These are phyloP conservation scores for Coniferiporia sulphurascens DNA, from an alignment of 1,284 basidiomycete genomes.

Conservation along the genomic window DNA sequence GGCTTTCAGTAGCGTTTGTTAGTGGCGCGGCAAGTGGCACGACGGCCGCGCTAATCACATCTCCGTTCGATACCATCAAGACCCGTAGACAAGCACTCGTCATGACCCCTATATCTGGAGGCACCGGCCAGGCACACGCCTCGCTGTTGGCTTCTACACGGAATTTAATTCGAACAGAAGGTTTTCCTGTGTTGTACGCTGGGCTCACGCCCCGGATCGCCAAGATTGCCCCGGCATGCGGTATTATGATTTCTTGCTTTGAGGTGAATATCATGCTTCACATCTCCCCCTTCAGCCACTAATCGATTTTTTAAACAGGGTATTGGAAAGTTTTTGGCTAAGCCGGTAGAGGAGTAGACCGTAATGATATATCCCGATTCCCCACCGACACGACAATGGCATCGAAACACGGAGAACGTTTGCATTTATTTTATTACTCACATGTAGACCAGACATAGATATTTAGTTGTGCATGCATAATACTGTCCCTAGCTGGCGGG, in stretches of 20 bases:
- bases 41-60: slow-evolving; percentile 83
- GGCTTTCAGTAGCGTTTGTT: slow-evolving; percentile 74
- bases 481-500: too few relatives aligned
- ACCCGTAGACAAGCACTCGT: slow-evolving; percentile 80
- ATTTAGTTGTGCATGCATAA: background rate
- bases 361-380: background rate
- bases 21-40: slow-evolving; percentile 80
- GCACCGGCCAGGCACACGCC: slow-evolving; percentile 29
- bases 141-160: slow-evolving; percentile 58
- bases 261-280: slow-evolving; percentile 50
- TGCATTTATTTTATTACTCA: slow-evolving; percentile 8
- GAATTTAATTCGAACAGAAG: slow-evolving; percentile 77
- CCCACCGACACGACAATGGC: background rate
- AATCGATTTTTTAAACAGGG: slow-evolving; percentile 6
- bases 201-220: slow-evolving; percentile 86
- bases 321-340: slow-evolving; percentile 13
- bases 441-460: background rate
- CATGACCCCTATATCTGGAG: slow-evolving; percentile 46
- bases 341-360: slow-evolving; percentile 1
- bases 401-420: background rate
- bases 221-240: slow-evolving; percentile 98
- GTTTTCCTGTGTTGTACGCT: slow-evolving; percentile 73
- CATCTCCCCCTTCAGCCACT: background rate
- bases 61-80: slow-evolving; percentile 96
- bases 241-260: slow-evolving; percentile 95